Percentiles rank a stretch among this genome's conserved stretches.
phyloP scores from a whole-genome alignment of 179 eudicot genomes.

The Carnegiea gigantea region DNA sequence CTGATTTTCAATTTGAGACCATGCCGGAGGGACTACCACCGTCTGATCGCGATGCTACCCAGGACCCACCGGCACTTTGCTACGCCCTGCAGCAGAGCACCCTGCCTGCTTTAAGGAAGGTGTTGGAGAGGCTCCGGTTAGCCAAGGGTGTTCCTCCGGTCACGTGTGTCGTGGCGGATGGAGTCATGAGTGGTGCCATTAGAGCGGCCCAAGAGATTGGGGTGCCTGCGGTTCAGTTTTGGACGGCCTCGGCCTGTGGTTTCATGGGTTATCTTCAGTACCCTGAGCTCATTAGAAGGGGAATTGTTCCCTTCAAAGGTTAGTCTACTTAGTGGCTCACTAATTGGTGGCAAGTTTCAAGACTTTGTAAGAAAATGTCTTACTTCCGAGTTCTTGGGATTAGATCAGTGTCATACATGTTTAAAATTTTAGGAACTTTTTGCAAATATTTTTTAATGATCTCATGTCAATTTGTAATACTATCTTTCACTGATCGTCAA shows the following conservation, averaged over 20 bases:
- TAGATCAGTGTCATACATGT: too few relatives aligned
- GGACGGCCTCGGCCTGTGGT: conserved; percentile 43
- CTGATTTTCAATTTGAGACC: conserved; percentile 35
- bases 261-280: conserved; percentile 31
- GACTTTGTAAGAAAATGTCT: too few relatives aligned
- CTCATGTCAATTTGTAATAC: too few relatives aligned
- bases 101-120: conserved; percentile 18
- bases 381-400: too few relatives aligned
- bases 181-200: conserved; percentile 26
- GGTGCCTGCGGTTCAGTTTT: conserved; percentile 21
- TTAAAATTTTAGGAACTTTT: too few relatives aligned
- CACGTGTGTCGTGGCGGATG: conserved; percentile 28
- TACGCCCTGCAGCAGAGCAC: conserved; percentile 12
- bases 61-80: conserved; percentile 14
- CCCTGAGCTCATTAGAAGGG: conserved; percentile 27
- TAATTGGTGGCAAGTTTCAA: too few relatives aligned
- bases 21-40: conserved; percentile 41
- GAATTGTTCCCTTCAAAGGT: conserved; percentile 38
- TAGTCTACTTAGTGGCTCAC: neutral
- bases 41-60: neutral
- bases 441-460: too few relatives aligned
- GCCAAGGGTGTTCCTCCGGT: conserved; percentile 16
- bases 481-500: too few relatives aligned
- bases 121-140: conserved; percentile 14
- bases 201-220: conserved; percentile 33